These are phyloP conservation scores for Coniferiporia weirii DNA, from an alignment of 1,284 basidiomycete genomes.

Conservation along the genomic window DNA sequence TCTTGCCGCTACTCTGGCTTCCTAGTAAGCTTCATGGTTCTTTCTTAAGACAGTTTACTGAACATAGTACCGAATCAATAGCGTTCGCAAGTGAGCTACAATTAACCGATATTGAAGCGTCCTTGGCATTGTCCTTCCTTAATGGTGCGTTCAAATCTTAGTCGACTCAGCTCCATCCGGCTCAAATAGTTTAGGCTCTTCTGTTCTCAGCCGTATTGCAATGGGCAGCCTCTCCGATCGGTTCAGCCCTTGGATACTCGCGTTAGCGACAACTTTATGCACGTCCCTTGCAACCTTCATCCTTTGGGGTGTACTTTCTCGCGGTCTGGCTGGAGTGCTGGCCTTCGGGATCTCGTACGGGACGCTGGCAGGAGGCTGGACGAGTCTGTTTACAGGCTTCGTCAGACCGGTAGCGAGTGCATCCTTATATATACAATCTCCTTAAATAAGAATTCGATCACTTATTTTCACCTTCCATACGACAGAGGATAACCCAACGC, in stretches of 20 bases:
- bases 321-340: slow-evolving; percentile 30
- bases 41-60: neutral
- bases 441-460: neutral
- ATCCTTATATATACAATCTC: neutral
- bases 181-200: slow-evolving; percentile 22
- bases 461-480: neutral
- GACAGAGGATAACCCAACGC: slow-evolving; percentile 32
- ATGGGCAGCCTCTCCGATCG: slow-evolving; percentile 35
- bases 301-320: slow-evolving; percentile 36
- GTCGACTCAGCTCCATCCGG: neutral
- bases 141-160: slow-evolving; percentile 24
- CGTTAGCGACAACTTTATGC: slow-evolving; percentile 25
- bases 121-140: slow-evolving; percentile 26
- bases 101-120: slow-evolving; percentile 24
- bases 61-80: slow-evolving; percentile 11
- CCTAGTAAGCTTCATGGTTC: slow-evolving; percentile 26
- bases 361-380: slow-evolving; percentile 33
- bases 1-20: slow-evolving; percentile 33
- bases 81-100: slow-evolving; percentile 30
- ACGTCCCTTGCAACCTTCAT: slow-evolving; percentile 33
- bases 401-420: slow-evolving; percentile 29
- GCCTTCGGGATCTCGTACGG: slow-evolving; percentile 34
- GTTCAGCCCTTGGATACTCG: slow-evolving; percentile 33
- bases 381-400: slow-evolving; percentile 32
- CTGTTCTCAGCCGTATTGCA: slow-evolving; percentile 29